Base-by-base conservation (phyloP, 768 basidiomycete species). In the Trametes maxima region DNA sequence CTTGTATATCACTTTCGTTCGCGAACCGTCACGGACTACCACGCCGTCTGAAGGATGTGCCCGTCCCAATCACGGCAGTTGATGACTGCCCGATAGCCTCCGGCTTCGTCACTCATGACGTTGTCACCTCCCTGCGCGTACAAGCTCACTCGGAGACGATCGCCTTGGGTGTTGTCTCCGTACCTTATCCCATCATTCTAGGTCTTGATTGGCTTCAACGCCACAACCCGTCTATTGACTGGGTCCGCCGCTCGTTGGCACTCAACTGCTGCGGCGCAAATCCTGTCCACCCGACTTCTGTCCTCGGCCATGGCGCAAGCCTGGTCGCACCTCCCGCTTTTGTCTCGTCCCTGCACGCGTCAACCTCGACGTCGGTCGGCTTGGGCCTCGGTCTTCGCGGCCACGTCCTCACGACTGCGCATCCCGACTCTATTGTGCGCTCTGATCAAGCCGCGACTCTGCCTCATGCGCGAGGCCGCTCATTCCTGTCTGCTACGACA, bases 221-320 rank as follows among this genome's bases (percentile, higher is more conserved):
- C 42, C 73, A 77, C 60, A 77, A 77, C 58, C 76, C 76, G 7
- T 35, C 36, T 46, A 70, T 78, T 42, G 72, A 78, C 61, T 78
- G 76, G 75, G 51, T 57, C 21, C 8, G 13, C 65, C 70, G n/a
- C 57, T 61, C n/a, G 70, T 72, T 68, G 72, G 72, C 62, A 56
- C 68, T 62, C 36, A 59, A 54, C 4, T 65, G 69, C 57, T 65
- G 63, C 25, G 39, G 57, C 53, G 39, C 42, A 12, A 43, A 43
- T n/a, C 42, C 42, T n/a, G 42, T 43, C 19, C 42, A 43, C 17
- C 42, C 42, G 42, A 16, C 42, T n/a, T 43, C 42, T n/a, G 42
- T 43, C 42, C 42, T 43, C 42, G 42, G 42, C 42, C 8, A 43
- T 43, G 42, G 42, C 42, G 37, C 37, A 39, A 39, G 37, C 37